Conservation (phyloP, 768 basidiomycete genomes). For the Cystobasidiopsis lactophilus region DNA sequence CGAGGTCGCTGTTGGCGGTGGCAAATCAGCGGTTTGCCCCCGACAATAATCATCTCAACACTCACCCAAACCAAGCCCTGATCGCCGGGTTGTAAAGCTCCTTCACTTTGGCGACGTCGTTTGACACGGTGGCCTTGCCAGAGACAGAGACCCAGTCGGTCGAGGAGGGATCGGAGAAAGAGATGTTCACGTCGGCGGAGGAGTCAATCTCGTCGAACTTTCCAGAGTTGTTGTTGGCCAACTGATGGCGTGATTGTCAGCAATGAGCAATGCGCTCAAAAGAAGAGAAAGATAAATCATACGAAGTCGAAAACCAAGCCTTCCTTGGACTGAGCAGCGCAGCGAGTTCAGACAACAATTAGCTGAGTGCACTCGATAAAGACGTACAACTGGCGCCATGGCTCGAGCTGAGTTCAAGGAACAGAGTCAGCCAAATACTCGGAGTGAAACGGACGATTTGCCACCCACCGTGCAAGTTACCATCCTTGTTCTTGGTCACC, state of each 20-base stretch:
- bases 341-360: too few relatives aligned
- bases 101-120: constrained; percentile 16
- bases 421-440: too few relatives aligned
- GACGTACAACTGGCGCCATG: too few relatives aligned
- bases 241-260: neutral
- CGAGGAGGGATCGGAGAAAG: constrained; percentile 9
- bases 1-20: neutral
- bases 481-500: constrained; percentile 10
- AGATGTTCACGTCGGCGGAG: constrained; percentile 15
- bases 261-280: neutral
- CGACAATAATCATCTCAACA: neutral
- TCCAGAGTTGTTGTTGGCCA: constrained; percentile 18
- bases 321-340: neutral
- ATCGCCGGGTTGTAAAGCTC: constrained; percentile 8
- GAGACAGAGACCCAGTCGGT: constrained; percentile 16
- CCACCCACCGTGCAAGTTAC: constrained; percentile 16
- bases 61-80: too few relatives aligned
- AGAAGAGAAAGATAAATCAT: neutral
- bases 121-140: constrained; percentile 13
- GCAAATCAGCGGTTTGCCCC: too few relatives aligned
- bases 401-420: too few relatives aligned
- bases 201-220: constrained; percentile 18
- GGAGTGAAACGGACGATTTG: too few relatives aligned
- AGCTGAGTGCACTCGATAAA: too few relatives aligned
- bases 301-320: constrained; percentile 18